A percentile compares a stretch with the other conserved stretches of the same genome.
Conservation (phyloP, 768 basidiomycete species). For the Leccinum imitatum region DNA sequence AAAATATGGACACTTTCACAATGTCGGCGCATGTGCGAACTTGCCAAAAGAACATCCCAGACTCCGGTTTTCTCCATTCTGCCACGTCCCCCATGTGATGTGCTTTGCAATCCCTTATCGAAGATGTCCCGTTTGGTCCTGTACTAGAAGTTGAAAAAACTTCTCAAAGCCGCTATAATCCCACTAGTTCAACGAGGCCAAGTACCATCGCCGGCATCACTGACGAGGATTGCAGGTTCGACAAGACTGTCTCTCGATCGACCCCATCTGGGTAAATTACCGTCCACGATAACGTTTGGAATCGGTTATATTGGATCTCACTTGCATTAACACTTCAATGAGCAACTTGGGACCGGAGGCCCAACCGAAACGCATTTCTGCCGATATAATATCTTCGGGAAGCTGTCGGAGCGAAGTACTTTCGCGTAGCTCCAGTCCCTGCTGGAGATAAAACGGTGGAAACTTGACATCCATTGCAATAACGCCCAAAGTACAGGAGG, state of each 20-base stretch:
- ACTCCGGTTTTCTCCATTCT: constrained; percentile 61
- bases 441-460: constrained; percentile 71
- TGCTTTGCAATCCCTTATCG: constrained; percentile 55
- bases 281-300: background rate
- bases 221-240: constrained; percentile 61
- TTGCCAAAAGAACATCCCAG: constrained; percentile 85
- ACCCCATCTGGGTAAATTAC: background rate
- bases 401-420: constrained; percentile 79
- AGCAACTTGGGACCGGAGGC: constrained; percentile 62
- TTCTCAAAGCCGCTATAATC: constrained; percentile 66
- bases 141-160: constrained; percentile 60
- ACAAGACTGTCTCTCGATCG: constrained; percentile 52
- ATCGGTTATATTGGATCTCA: constrained; percentile 31
- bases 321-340: constrained; percentile 58
- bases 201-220: constrained; percentile 55
- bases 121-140: constrained; percentile 68
- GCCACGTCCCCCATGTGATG: constrained; percentile 71
- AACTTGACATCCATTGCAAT: background rate
- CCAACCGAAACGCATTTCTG: constrained; percentile 73
- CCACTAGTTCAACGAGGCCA: constrained; percentile 57
- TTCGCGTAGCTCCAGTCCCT: constrained; percentile 61
- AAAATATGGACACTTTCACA: constrained; percentile 2
- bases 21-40: constrained; percentile 23
- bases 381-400: constrained; percentile 72
- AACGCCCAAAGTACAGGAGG: constrained; percentile 31